Conservation (phyloP, 2,329 filamentous ascomycete genomes). For the Scedosporium minutisporum region DNA sequence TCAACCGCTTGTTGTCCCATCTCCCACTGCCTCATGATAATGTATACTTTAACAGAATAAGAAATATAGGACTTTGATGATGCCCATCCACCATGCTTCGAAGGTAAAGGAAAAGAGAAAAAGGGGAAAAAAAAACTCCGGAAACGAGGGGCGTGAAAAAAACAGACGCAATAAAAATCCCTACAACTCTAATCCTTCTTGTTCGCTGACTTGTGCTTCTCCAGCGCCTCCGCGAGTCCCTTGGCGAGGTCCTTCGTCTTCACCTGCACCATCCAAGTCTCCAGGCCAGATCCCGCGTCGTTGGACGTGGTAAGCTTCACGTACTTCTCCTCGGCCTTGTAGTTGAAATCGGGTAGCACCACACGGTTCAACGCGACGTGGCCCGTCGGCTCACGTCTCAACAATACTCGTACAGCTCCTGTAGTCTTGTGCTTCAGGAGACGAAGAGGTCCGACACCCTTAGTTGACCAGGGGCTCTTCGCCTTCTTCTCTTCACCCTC, state of each 20-base stretch:
- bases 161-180: background rate
- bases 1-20: no score
- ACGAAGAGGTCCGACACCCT: constrained; percentile 63
- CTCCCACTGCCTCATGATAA: no score
- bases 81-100: no score
- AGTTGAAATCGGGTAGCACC: constrained; percentile 51
- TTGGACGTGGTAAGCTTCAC: constrained; percentile 49
- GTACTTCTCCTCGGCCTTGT: constrained; percentile 52
- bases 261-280: constrained; percentile 63
- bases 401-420: constrained; percentile 55
- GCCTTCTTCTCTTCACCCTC: constrained; percentile 30
- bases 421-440: constrained; percentile 66
- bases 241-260: constrained; percentile 53
- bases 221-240: constrained; percentile 39
- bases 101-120: no score
- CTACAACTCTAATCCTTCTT: constrained; percentile 26
- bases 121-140: no score
- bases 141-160: background rate
- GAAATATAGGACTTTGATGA: no score
- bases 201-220: constrained; percentile 46
- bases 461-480: constrained; percentile 54
- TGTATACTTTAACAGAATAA: no score
- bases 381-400: constrained; percentile 67
- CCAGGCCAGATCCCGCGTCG: constrained; percentile 48
- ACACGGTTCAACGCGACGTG: constrained; percentile 63